phyloP scores from a whole-genome alignment of 1,284 basidiomycete genomes.

The Fomitopsis pinicola region DNA sequence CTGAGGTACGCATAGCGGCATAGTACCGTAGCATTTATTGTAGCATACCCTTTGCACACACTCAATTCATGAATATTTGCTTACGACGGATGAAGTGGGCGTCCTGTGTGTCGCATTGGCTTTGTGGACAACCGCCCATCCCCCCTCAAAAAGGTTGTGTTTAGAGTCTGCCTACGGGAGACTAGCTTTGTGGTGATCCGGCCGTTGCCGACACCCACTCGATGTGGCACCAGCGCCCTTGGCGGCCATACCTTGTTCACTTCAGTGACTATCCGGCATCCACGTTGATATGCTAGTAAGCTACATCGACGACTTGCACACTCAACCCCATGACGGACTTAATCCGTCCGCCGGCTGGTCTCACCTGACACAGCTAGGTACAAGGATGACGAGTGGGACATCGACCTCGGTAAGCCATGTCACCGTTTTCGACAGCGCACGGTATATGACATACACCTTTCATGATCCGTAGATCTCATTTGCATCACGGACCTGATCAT shows the following conservation, averaged over 20 bases:
- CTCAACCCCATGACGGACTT: conserved; percentile 47
- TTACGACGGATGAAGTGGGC: too few species aligned
- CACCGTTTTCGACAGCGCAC: too few species aligned
- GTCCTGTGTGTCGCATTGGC: too few species aligned
- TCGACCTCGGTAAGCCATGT: conserved; percentile 55
- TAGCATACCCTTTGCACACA: too few species aligned
- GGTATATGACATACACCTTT: too few species aligned
- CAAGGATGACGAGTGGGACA: conserved; percentile 60
- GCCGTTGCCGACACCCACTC: background rate
- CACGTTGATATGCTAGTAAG: background rate
- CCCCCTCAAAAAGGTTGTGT: too few species aligned
- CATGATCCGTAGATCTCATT: conserved; percentile 53
- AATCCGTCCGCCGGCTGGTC: conserved; percentile 52
- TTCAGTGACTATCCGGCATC: background rate
- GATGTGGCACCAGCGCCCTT: background rate
- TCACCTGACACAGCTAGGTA: conserved; percentile 79
- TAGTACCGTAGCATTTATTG: too few species aligned
- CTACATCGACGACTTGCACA: background rate
- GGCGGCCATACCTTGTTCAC: background rate
- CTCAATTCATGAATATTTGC: too few species aligned
- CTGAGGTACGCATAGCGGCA: conserved; percentile 26
- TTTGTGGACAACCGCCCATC: too few species aligned
- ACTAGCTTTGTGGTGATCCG: background rate
- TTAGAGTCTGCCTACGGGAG: too few species aligned
- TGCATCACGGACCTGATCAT: conserved; percentile 81